phyloP scores from a whole-genome alignment of 352 stramenopile genomes.

The Globisporangium orthogonon region DNA sequence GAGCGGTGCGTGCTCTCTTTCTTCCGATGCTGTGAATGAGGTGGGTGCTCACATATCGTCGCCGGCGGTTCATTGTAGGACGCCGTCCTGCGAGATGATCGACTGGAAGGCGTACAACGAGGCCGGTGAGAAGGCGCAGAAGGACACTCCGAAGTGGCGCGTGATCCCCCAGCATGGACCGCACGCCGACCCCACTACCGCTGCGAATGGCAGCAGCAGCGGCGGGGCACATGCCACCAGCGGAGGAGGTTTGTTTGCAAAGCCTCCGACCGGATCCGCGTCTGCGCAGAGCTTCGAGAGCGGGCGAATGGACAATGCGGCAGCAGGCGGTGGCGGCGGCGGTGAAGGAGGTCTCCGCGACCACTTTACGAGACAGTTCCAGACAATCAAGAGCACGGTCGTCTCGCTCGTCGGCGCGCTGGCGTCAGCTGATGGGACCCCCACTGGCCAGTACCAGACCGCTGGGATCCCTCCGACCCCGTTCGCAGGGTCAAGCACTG shows the following conservation, averaged over 20 bases:
- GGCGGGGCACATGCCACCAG: neutral
- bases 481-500: neutral
- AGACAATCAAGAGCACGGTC: constrained; percentile 46
- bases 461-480: neutral
- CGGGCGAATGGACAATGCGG: constrained; percentile 3
- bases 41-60: neutral
- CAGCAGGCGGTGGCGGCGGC: neutral
- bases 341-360: constrained; percentile 21
- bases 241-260: constrained; percentile 5
- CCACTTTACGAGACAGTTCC: constrained; percentile 33
- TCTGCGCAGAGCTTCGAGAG: constrained; percentile 3
- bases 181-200: constrained; percentile 31
- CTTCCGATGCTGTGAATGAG: neutral
- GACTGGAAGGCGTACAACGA: constrained; percentile 87
- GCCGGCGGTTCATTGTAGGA: constrained; percentile 14
- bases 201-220: constrained; percentile 2
- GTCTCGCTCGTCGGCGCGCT: constrained; percentile 35
- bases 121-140: constrained; percentile 47
- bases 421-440: constrained; percentile 3
- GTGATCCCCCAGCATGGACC: constrained; percentile 76
- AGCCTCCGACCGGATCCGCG: constrained; percentile 19
- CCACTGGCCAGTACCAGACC: constrained; percentile 4
- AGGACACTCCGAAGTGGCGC: constrained; percentile 59
- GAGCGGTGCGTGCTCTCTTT: constrained; percentile 17
- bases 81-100: constrained; percentile 70